Percentiles rank a stretch among this genome's conserved stretches.
phyloP scores from a whole-genome alignment of 2,329 filamentous ascomycete genomes.

The Arthrobotrys sinensis region DNA sequence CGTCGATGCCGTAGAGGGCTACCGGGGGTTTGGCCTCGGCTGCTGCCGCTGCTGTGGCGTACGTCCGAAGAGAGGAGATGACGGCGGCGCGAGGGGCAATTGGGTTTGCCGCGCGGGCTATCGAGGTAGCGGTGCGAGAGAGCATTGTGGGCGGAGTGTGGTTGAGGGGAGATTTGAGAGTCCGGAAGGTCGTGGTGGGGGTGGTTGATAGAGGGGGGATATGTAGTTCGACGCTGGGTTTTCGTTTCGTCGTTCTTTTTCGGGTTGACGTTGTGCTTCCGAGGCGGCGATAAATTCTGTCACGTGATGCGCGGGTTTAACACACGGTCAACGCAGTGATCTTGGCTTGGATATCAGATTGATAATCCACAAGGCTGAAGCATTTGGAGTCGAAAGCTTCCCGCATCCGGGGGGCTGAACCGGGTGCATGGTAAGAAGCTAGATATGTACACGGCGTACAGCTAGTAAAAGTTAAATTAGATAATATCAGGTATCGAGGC shows the following conservation, averaged over 20 bases:
- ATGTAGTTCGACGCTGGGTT: conserved; percentile 38
- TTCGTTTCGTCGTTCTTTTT: conserved; percentile 29
- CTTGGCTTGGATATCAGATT: neutral
- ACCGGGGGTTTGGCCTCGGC: conserved; percentile 85
- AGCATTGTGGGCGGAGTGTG: conserved; percentile 43
- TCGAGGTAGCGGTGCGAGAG: conserved; percentile 56
- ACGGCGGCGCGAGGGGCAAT: conserved; percentile 75
- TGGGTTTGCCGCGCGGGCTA: conserved; percentile 67
- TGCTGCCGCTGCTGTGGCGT: conserved; percentile 71
- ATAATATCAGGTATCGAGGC: no score
- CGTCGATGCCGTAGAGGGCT: conserved; percentile 93
- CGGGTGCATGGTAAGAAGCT: no score
- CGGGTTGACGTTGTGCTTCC: conserved; percentile 49
- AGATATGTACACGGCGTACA: no score
- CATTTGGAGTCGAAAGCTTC: no score
- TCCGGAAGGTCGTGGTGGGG: conserved; percentile 21
- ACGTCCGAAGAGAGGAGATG: conserved; percentile 82
- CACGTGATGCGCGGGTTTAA: conserved; percentile 26
- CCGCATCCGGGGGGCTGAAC: no score
- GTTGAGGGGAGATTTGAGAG: neutral
- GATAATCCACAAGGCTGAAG: neutral
- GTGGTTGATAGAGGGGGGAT: conserved; percentile 25
- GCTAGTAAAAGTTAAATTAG: no score
- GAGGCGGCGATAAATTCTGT: conserved; percentile 47
- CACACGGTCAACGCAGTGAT: conserved; percentile 35